Evolutionary conservation across 176 grass and related monocot genomes (phyloP), one percentile per base, ranked within the genome.

Genomic region (Metroxylon sagu): DNA sequence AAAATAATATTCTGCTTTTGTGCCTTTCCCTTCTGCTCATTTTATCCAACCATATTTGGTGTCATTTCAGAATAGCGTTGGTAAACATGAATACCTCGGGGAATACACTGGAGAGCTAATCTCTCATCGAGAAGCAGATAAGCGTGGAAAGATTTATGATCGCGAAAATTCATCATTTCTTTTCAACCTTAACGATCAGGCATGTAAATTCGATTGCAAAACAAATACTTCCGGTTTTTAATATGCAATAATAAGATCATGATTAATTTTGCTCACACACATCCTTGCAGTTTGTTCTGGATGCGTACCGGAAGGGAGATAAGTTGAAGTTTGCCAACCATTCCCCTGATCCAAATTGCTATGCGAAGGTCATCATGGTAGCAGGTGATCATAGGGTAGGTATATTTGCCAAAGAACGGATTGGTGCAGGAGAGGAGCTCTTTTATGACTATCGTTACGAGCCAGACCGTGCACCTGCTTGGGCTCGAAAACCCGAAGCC

Each of bases 281-380:
- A 30, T 26, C 4, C 23, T 72, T 77, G 75, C 86, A 97, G 92
- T 97, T 75, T 82, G 92, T 97, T 72, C 81, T 91, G 29, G 92
- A 97, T 56, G 92, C 92, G 10, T 91, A 88, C 70, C 74, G 92
- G 68, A 97, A 89, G 84, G 92, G 92, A 14, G 92, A 91, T 74
- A 97, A 97, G 56, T 79, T 97, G 28, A 97, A 97, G 63, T 97
- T 97, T 49, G 92, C 87, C 49, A 97, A 97, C 75, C 92, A 97
- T 76, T 85, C 92, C 17, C 92, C 92, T 3, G 87, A 97, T 48
- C 92, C 92, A 19, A 88, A 97, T 56, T 97, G 92, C 72, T 97
- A 97, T 25, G 87, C 92, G 3, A 97, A 91, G 76, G 83, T 91
- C 57, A 88, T 97, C 57, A 97, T 97, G 87, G 92, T 88, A 62